phyloP scores from a whole-genome alignment of 805 yeast genomes.

The Sungouiozyma intestinalis region DNA sequence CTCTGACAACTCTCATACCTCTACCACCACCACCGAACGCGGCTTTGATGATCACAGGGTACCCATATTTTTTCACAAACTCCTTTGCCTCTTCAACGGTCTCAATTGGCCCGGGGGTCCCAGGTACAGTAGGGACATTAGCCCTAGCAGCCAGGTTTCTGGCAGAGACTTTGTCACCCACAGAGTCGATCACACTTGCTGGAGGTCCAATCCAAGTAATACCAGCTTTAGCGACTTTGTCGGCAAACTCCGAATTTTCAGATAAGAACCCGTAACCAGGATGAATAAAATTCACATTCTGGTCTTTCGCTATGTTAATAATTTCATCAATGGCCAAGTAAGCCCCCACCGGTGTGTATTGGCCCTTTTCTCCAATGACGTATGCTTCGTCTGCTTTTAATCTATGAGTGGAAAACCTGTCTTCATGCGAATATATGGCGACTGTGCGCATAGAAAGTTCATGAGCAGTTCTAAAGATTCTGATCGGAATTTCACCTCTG shows the following conservation, averaged over 20 bases:
- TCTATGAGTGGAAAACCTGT: conserved; percentile 87
- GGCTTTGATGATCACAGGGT: conserved; percentile 94
- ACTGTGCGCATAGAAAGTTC: conserved; percentile 95
- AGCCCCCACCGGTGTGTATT: conserved; percentile 91
- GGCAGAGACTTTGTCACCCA: conserved; percentile 96
- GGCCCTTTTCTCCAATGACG: conserved; percentile 80
- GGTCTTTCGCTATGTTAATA: conserved; percentile 69
- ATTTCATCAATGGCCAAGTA: conserved; percentile 93
- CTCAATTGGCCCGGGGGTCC: conserved; percentile 95
- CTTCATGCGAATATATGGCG: conserved; percentile 94
- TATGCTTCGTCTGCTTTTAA: conserved; percentile 91
- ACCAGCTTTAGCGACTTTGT: conserved; percentile 81
- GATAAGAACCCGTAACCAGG: conserved; percentile 89
- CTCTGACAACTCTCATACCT: conserved; percentile 98
- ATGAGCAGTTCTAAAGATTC: conserved; percentile 95
- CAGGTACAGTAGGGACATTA: conserved; percentile 90
- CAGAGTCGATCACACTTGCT: conserved; percentile 76
- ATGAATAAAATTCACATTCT: conserved; percentile 76
- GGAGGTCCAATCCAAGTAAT: conserved; percentile 96
- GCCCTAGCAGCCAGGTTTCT: conserved; percentile 74
- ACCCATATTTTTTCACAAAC: conserved; percentile 79
- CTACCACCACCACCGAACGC: conserved; percentile 99
- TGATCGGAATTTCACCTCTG: conserved; percentile 76
- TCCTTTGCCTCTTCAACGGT: conserved; percentile 62
- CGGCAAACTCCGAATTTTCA: conserved; percentile 89